Conservation (phyloP, 2,329 filamentous ascomycete species). For the Eutypella sp. region DNA sequence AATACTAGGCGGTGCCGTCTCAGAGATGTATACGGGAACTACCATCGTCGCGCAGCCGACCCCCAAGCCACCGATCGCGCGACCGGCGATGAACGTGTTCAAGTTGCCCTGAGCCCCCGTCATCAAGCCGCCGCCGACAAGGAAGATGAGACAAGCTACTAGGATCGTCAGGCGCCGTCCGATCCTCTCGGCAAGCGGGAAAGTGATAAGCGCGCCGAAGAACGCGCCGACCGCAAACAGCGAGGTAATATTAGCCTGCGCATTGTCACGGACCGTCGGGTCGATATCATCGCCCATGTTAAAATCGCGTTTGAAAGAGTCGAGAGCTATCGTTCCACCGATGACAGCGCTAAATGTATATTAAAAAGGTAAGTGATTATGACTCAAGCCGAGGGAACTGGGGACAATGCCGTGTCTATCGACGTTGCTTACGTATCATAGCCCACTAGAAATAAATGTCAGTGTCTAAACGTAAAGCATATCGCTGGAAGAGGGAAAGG, state of each 20-base stretch:
- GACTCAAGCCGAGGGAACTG: too few relatives aligned
- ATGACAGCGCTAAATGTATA: conserved; percentile 28
- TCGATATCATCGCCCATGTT: conserved; percentile 18
- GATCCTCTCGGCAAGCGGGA: conserved; percentile 49
- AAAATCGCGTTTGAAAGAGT: conserved; percentile 32
- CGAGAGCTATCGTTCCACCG: conserved; percentile 34
- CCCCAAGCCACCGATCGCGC: conserved; percentile 47
- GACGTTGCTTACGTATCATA: conserved; percentile 25
- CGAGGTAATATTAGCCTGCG: conserved; percentile 30
- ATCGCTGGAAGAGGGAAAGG: neutral
- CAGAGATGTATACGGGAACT: conserved; percentile 54
- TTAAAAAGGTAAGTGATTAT: too few relatives aligned
- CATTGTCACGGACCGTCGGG: conserved; percentile 22
- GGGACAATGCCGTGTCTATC: too few relatives aligned
- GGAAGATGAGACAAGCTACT: conserved; percentile 43
- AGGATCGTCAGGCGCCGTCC: conserved; percentile 49
- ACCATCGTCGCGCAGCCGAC: conserved; percentile 46
- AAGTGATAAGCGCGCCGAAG: conserved; percentile 49
- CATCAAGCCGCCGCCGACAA: conserved; percentile 47
- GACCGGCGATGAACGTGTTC: conserved; percentile 50
- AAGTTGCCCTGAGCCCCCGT: conserved; percentile 36
- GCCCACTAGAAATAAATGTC: conserved; percentile 20
- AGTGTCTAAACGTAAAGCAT: neutral
- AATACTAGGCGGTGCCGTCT: conserved; percentile 48
- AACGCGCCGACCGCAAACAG: conserved; percentile 53